Evolutionary conservation across 257 asterid genomes (phyloP), one percentile per base, ranked within the genome.

Genomic region (Mitragyna speciosa): DNA sequence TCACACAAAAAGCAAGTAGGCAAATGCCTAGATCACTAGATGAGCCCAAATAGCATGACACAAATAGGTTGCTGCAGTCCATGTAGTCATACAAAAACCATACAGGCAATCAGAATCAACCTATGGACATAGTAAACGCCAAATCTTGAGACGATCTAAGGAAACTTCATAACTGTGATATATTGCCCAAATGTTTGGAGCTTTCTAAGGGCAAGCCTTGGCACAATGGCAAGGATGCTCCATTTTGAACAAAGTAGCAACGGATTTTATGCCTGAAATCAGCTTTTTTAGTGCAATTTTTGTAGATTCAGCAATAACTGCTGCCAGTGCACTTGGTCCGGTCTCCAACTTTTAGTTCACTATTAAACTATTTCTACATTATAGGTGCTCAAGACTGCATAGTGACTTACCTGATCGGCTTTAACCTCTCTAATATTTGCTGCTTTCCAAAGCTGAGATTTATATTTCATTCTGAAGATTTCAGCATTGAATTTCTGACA

Each of bases 401-500:
- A 22, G 66, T 20, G 83, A 83, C 87, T 43, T 59, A 91, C 97
- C 96, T 91, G 91, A 85, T 84, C 88, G 81, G 83, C 82, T 82
- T 88, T 87, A 83, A 93, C 70, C 86, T 92, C 92, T 70, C 89
- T 91, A 31, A 84, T 12, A 19, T 78, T 86, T 43, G 87, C 79
- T 77, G 91, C 79, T 80, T 85, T 88, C 88, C 86, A 91, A 73
- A 51, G 80, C 75, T 78, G 88, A 82, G 86, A 84, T 41, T 83
- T 86, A 52, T 76, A 81, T 65, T 91, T 91, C 88, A 84, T 75
- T 84, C 81, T 84, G 66, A 88, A 84, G 58, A 89, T 84, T 73
- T 91, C 93, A 76, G 59, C 75, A 70, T 91, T 92, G 54, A 91
- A 72, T 70, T 72, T 76, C 77, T 78, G 79, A 65, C 88, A 82